phyloP scores from a whole-genome alignment of 441 rosid genomes.

The Sinapis alba region DNA sequence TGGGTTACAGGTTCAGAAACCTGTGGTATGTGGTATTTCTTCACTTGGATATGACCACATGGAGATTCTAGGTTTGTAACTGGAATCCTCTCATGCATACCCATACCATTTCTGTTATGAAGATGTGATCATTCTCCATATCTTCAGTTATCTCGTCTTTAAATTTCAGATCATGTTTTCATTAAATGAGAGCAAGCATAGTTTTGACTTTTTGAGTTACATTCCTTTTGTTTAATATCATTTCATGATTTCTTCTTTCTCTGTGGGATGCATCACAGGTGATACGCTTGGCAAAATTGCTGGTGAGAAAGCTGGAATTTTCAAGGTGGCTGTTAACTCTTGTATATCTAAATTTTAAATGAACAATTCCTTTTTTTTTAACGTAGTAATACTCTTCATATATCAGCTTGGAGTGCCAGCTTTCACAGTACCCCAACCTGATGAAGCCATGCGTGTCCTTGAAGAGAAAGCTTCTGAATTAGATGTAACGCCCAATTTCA shows the following conservation, averaged over 20 bases:
- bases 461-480: slow-evolving; percentile 72
- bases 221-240: neutral
- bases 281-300: slow-evolving; percentile 94
- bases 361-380: neutral
- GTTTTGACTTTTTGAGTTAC: neutral
- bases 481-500: slow-evolving; percentile 58
- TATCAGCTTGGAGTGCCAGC: slow-evolving; percentile 83
- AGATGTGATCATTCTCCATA: neutral
- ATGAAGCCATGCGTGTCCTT: slow-evolving; percentile 93
- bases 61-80: slow-evolving; percentile 96
- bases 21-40: slow-evolving; percentile 83
- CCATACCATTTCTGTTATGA: too few relatives aligned
- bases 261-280: slow-evolving; percentile 54
- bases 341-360: neutral
- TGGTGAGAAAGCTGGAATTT: slow-evolving; percentile 98
- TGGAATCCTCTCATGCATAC: slow-evolving; percentile 13
- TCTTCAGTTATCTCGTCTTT: neutral
- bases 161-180: neutral
- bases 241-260: slow-evolving; percentile 30
- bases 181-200: neutral
- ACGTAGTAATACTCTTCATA: neutral
- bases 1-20: slow-evolving; percentile 73
- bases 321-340: slow-evolving; percentile 65
- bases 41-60: slow-evolving; percentile 98
- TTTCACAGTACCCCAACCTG: slow-evolving; percentile 87